Evolutionary conservation across 2,329 filamentous ascomycete species (phyloP).

Genomic region (Corynespora cassiicola): DNA sequence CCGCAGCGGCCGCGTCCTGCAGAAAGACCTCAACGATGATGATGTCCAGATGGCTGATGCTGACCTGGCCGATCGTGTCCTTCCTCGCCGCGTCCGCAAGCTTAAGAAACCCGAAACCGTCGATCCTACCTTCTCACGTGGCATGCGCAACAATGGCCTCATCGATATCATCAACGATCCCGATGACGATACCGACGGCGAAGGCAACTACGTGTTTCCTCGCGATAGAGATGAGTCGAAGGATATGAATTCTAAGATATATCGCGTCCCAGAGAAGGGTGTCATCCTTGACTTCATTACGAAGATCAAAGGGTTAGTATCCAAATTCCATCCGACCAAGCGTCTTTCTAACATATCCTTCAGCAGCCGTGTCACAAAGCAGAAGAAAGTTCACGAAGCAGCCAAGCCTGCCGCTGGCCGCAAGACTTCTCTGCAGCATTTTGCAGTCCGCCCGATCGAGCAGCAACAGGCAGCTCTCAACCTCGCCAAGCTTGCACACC

Average conservation of each 20-base stretch:
- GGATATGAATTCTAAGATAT: slow-evolving; percentile 46
- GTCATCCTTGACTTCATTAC: slow-evolving; percentile 67
- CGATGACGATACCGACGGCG: slow-evolving; percentile 50
- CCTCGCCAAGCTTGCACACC: slow-evolving; percentile 63
- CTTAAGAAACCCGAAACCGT: slow-evolving; percentile 57
- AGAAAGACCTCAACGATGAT: slow-evolving; percentile 40
- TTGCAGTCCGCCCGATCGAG: slow-evolving; percentile 51
- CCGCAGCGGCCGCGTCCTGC: slow-evolving; percentile 37
- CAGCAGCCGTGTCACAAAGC: slow-evolving; percentile 32
- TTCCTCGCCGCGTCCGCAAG: slow-evolving; percentile 53
- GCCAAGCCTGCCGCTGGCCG: slow-evolving; percentile 23
- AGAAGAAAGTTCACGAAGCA: slow-evolving; percentile 13
- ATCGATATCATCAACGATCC: slow-evolving; percentile 54
- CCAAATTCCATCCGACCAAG: not conserved
- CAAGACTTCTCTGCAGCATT: slow-evolving; percentile 33
- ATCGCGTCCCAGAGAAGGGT: slow-evolving; percentile 53
- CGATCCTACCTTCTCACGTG: slow-evolving; percentile 62
- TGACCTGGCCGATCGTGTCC: slow-evolving; percentile 28
- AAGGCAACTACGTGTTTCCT: slow-evolving; percentile 52
- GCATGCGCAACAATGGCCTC: slow-evolving; percentile 61
- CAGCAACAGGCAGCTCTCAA: slow-evolving; percentile 73
- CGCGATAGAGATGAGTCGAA: slow-evolving; percentile 49
- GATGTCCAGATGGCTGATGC: slow-evolving; percentile 38
- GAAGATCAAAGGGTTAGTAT: slow-evolving; percentile 57
- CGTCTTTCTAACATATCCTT: slow-evolving; percentile 17